Conservation (phyloP, 1,139 yeast genomes). For the Yamadazyma oceani region DNA sequence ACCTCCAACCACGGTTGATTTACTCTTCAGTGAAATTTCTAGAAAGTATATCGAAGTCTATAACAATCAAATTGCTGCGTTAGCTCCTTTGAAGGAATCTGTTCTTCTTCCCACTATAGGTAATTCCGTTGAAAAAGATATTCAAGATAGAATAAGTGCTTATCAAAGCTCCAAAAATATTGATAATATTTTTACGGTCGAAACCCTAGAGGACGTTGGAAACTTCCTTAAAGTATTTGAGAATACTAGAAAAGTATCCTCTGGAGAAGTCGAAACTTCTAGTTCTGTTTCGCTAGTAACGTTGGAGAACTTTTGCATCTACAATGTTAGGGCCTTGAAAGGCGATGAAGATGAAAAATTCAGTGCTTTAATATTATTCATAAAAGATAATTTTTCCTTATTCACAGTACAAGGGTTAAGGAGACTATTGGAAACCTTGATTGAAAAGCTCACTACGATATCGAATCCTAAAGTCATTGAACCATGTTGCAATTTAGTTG, state of each 20-base stretch:
- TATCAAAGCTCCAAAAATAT: not conserved
- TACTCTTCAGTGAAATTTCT: constrained; percentile 31
- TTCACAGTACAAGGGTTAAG: constrained; percentile 23
- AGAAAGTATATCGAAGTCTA: constrained; percentile 32
- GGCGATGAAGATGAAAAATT: constrained; percentile 7
- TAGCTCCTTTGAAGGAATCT: constrained; percentile 11
- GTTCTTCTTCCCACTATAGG: constrained; percentile 11
- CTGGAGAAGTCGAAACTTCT: constrained; percentile 17
- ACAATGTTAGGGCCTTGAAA: not conserved
- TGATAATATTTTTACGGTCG: constrained; percentile 6
- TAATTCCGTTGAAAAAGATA: constrained; percentile 1
- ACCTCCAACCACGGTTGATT: constrained; percentile 17
- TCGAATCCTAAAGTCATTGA: not conserved
- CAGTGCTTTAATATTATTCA: constrained; percentile 18
- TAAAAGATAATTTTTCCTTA: constrained; percentile 16
- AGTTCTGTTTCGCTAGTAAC: constrained; percentile 16
- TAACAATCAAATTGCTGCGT: constrained; percentile 21
- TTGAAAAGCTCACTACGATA: not conserved
- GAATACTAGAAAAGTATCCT: constrained; percentile 17
- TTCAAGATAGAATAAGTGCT: constrained; percentile 6
- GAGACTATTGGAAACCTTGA: constrained; percentile 11
- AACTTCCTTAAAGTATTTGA: constrained; percentile 20
- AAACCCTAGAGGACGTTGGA: constrained; percentile 18
- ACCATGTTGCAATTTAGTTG: constrained; percentile 4
- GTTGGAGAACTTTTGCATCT: constrained; percentile 24